phyloP scores from a whole-genome alignment of 176 grass and related monocot genomes.

The Oryza meyeriana region DNA sequence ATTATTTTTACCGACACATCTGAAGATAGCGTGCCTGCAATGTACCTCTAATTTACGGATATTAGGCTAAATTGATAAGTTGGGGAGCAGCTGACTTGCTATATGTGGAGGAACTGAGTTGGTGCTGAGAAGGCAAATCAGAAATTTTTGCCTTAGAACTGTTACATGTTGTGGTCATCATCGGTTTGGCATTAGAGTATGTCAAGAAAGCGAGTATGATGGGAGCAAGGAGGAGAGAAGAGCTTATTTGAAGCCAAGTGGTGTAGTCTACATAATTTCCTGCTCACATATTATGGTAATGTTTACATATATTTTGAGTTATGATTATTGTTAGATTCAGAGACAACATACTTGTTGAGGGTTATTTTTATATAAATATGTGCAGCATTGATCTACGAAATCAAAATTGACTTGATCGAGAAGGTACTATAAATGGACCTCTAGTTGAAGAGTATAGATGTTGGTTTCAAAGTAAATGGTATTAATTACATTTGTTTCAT shows the following conservation, averaged over 20 bases:
- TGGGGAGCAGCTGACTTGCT: not conserved
- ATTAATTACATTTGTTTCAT: too few relatives aligned
- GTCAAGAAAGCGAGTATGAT: not conserved
- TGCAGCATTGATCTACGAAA: not conserved
- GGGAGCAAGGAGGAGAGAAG: not conserved
- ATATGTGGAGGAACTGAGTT: not conserved
- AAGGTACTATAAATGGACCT: not conserved
- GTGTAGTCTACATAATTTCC: not conserved
- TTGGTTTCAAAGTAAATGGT: not conserved
- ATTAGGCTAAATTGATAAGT: not conserved
- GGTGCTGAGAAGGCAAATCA: not conserved
- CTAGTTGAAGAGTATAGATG: not conserved
- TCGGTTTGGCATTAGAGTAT: not conserved
- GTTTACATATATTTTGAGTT: not conserved
- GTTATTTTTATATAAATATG: not conserved
- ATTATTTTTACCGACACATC: not conserved
- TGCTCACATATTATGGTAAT: not conserved
- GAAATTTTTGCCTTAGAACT: not conserved
- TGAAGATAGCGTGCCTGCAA: not conserved
- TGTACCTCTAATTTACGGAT: not conserved
- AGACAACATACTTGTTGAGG: too few relatives aligned
- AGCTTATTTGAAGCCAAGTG: not conserved
- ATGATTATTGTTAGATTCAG: too few relatives aligned
- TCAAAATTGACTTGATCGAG: not conserved
- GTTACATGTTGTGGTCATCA: not conserved